These are phyloP conservation scores for Sporisorium graminicola DNA, from an alignment of 1,284 basidiomycete species.

Conservation along the genomic window DNA sequence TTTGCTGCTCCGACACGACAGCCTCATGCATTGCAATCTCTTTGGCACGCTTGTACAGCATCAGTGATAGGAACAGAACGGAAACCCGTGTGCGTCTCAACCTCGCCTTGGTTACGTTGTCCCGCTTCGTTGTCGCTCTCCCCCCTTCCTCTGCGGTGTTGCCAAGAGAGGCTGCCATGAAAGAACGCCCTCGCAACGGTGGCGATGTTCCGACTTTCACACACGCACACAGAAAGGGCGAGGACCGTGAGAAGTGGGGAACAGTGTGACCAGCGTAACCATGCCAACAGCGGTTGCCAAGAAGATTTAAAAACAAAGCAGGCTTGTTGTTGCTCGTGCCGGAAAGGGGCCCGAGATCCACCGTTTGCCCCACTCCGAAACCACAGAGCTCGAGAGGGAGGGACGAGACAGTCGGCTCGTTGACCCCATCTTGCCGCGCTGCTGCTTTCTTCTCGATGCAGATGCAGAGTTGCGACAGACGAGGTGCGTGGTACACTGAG, in stretches of 20 bases:
- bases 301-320: not conserved
- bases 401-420: too few relatives aligned
- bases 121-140: not conserved
- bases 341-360: not conserved
- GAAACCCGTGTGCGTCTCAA: not conserved
- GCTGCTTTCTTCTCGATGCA: not conserved
- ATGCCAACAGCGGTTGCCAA: not conserved
- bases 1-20: conserved; percentile 1
- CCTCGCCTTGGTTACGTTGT: not conserved
- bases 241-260: too few relatives aligned
- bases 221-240: not conserved
- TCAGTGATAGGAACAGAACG: conserved; percentile 9
- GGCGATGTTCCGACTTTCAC: too few relatives aligned
- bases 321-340: not conserved
- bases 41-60: not conserved
- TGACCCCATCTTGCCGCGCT: too few relatives aligned
- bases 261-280: too few relatives aligned
- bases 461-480: not conserved
- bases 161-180: not conserved
- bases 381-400: too few relatives aligned
- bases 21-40: not conserved
- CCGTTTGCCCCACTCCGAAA: too few relatives aligned
- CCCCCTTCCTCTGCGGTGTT: not conserved
- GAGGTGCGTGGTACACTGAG: too few relatives aligned
- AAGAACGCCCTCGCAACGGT: not conserved